Conservation (phyloP, 2,329 filamentous ascomycete genomes). For the Pseudohalonectria lignicola region DNA sequence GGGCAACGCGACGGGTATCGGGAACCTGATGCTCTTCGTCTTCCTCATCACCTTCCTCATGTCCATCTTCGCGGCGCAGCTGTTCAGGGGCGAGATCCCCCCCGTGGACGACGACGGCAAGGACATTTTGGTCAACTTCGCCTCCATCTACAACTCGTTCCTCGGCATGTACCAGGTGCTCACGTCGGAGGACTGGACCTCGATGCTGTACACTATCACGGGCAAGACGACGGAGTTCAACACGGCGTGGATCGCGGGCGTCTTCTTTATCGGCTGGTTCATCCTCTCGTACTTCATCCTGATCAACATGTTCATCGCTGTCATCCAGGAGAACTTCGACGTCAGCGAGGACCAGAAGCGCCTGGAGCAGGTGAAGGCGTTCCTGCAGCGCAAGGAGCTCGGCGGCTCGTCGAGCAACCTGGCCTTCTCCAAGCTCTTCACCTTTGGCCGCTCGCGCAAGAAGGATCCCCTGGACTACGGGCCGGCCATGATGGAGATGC, state of each 20-base stretch:
- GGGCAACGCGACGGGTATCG: slow-evolving; percentile 82
- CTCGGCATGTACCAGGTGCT: slow-evolving; percentile 96
- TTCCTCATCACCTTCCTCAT: slow-evolving; percentile 91
- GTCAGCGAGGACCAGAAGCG: slow-evolving; percentile 98
- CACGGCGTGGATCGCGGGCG: slow-evolving; percentile 86
- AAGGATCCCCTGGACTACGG: slow-evolving; percentile 88
- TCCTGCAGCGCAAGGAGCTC: slow-evolving; percentile 82
- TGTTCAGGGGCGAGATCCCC: slow-evolving; percentile 82
- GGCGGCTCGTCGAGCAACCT: slow-evolving; percentile 63
- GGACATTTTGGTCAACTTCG: slow-evolving; percentile 63
- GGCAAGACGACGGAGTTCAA: slow-evolving; percentile 50
- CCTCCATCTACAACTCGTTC: slow-evolving; percentile 89
- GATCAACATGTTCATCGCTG: slow-evolving; percentile 99
- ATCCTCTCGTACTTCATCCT: slow-evolving; percentile 92
- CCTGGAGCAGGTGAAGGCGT: slow-evolving; percentile 89
- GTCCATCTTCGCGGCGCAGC: slow-evolving; percentile 84
- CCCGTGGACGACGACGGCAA: slow-evolving; percentile 48
- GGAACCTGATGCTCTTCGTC: slow-evolving; percentile 91
- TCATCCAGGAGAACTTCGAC: slow-evolving; percentile 99
- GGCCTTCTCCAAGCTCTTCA: slow-evolving; percentile 60
- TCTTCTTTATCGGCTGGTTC: slow-evolving; percentile 92
- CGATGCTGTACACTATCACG: slow-evolving; percentile 74
- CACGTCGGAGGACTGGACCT: slow-evolving; percentile 94
- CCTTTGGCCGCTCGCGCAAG: slow-evolving; percentile 47
- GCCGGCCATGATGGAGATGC: slow-evolving; percentile 86